Base-by-base conservation (phyloP, 2,329 filamentous ascomycete genomes). In the Ascochyta fabae region DNA sequence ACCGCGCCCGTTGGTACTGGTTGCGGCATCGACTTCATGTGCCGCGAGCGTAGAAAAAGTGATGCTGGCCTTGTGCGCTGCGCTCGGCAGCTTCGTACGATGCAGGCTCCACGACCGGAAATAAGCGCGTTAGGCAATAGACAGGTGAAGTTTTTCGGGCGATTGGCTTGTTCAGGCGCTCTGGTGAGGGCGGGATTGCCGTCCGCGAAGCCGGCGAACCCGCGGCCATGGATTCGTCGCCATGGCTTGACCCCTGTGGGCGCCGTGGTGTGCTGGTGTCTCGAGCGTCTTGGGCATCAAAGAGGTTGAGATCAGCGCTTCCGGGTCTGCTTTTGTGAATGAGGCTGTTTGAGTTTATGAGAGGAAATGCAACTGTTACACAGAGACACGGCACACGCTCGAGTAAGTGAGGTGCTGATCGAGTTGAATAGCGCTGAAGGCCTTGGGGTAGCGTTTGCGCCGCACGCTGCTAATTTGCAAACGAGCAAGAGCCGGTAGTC, bases 251-350 rank as follows among this genome's bases (percentile, higher is more conserved):
- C 48, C 53, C 53, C 53, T 51, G 53, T 39, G 42, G 23, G 9
- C 26, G 29, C 52, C 40, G 45, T 40, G 26, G 40, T 48, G 45
- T 23, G 6, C n/a, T 54, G 34, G 45, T 48, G 51, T 46, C 47
- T 55, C 34, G 53, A 46, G 53, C 47, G 53, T 26, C 41, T 55
- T 55, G 53, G 46, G 53, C 53, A 55, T 49, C 42, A 55, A 27
- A 34, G 52, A 50, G 46, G 42, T 47, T 41, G 42, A 12, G 41
- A 55, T 55, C 41, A 41, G 16, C 52, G 19, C 23, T 9, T 27
- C 44, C 42, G 53, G 53, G 47, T 38, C 24, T 34, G 42, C 36
- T 22, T 39, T 23, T 13, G 35, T 15, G 47, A 46, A 43, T 39
- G 46, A 50, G 53, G 47, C 46, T 47, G 34, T 33, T 15, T 44